phyloP scores from a whole-genome alignment of 1,284 basidiomycete genomes.

The Moniliella sp. region DNA sequence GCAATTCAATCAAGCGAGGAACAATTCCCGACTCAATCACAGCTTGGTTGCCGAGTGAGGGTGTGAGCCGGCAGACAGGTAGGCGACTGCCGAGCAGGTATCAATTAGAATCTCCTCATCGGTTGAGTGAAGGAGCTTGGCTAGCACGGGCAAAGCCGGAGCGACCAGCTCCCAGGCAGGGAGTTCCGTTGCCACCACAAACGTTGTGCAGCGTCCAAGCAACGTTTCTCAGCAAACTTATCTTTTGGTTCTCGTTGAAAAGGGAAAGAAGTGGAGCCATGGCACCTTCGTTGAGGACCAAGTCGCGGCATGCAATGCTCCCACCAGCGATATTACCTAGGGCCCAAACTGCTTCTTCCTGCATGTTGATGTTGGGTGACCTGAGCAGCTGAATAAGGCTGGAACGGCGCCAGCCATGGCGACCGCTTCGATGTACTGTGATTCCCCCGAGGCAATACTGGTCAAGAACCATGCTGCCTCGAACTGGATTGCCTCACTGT shows the following conservation, averaged over 20 bases:
- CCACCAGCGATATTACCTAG: slow-evolving; percentile 33
- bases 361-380: slow-evolving; percentile 30
- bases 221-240: slow-evolving; percentile 32
- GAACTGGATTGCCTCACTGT: slow-evolving; percentile 88
- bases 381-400: slow-evolving; percentile 54
- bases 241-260: slow-evolving; percentile 32
- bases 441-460: slow-evolving; percentile 96
- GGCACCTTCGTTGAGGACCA: slow-evolving; percentile 23
- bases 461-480: slow-evolving; percentile 98
- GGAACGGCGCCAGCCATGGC: slow-evolving; percentile 83
- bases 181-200: slow-evolving; percentile 32
- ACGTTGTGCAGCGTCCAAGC: slow-evolving; percentile 34
- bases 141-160: slow-evolving; percentile 79
- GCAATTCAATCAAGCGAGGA: slow-evolving; percentile 81
- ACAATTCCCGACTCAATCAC: slow-evolving; percentile 97
- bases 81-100: slow-evolving; percentile 98
- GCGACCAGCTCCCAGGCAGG: slow-evolving; percentile 41
- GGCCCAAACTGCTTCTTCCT: slow-evolving; percentile 33
- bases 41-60: slow-evolving; percentile 99
- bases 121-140: slow-evolving; percentile 93
- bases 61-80: slow-evolving; percentile 93
- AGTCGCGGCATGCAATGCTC: slow-evolving; percentile 31
- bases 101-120: slow-evolving; percentile 98
- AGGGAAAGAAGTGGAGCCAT: slow-evolving; percentile 26
- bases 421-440: slow-evolving; percentile 92